phyloP scores from a whole-genome alignment of 2,329 filamentous ascomycete species.

The Leptographium flavum region DNA sequence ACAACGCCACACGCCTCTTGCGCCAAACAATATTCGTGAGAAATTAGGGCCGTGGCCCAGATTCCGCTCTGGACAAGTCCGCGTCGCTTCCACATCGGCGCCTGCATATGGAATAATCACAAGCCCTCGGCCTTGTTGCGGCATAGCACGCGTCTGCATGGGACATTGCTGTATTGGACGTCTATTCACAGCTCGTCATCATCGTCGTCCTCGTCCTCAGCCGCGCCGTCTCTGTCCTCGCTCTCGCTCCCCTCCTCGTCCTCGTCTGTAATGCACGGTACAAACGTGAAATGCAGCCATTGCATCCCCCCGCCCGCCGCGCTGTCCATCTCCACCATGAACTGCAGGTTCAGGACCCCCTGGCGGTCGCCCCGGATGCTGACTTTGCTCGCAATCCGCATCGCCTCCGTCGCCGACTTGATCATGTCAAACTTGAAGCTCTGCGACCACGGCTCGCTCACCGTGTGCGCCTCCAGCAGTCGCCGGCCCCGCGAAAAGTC shows the following conservation, averaged over 20 bases:
- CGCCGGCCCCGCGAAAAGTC: constrained; percentile 50
- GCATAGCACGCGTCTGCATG: too few species aligned
- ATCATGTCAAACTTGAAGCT: constrained; percentile 80
- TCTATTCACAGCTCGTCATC: neutral
- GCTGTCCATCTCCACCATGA: constrained; percentile 76
- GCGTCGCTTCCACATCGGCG: too few species aligned
- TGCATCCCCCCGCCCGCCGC: constrained; percentile 26
- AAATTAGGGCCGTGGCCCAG: too few species aligned
- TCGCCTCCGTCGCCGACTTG: constrained; percentile 77
- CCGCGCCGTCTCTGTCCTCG: constrained; percentile 14
- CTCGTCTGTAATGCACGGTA: constrained; percentile 55
- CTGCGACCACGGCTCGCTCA: constrained; percentile 46
- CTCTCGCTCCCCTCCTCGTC: constrained; percentile 24
- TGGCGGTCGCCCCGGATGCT: constrained; percentile 78
- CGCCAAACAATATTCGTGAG: too few species aligned
- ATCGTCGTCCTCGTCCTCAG: neutral
- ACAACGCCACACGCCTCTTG: too few species aligned
- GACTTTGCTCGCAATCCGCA: constrained; percentile 84
- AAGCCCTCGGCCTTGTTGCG: too few species aligned
- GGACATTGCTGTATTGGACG: too few species aligned
- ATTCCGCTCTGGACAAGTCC: too few species aligned
- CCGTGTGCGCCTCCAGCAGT: constrained; percentile 61
- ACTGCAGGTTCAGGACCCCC: constrained; percentile 85
- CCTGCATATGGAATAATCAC: too few species aligned
- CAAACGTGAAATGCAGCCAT: constrained; percentile 73